phyloP scores from a whole-genome alignment of 139 green algal species.

The Micromonas pusilla region DNA sequence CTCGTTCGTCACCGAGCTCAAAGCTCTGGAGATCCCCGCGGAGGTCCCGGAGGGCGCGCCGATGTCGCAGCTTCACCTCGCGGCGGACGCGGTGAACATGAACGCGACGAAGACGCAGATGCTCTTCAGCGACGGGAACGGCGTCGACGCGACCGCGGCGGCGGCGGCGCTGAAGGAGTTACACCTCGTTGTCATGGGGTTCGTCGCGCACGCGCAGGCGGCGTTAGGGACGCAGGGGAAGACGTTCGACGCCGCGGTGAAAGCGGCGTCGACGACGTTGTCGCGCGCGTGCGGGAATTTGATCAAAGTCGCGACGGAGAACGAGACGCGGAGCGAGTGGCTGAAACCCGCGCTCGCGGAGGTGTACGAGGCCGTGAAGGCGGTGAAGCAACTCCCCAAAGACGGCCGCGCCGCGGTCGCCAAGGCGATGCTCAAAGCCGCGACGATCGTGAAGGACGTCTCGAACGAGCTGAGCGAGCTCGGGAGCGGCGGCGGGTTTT shows the following conservation, averaged over 20 bases:
- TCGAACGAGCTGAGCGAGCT: not conserved
- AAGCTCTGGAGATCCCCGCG: not conserved
- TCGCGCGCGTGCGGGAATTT: not conserved
- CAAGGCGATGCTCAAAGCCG: not conserved
- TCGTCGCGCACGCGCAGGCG: not conserved
- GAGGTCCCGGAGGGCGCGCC: not conserved
- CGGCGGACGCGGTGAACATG: not conserved
- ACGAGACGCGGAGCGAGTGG: not conserved
- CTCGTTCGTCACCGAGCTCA: not conserved
- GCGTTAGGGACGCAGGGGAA: not conserved
- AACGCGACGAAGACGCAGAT: not conserved
- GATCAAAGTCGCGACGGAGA: not conserved
- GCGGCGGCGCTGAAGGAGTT: not conserved
- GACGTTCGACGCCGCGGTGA: not conserved
- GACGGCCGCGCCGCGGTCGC: not conserved
- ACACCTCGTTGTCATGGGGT: not conserved
- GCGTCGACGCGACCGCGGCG: not conserved
- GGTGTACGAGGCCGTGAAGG: not conserved
- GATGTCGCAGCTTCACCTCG: not conserved
- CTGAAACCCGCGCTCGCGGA: not conserved
- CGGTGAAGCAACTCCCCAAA: not conserved
- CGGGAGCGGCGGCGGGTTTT: not conserved
- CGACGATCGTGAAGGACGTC: conserved; percentile 8
- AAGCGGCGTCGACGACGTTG: not conserved
- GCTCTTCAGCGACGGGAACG: not conserved